Evolutionary conservation across 371 early-diverging fungal species (phyloP), one percentile per base, ranked within the genome.

Genomic region (Entomophthora muscae): DNA sequence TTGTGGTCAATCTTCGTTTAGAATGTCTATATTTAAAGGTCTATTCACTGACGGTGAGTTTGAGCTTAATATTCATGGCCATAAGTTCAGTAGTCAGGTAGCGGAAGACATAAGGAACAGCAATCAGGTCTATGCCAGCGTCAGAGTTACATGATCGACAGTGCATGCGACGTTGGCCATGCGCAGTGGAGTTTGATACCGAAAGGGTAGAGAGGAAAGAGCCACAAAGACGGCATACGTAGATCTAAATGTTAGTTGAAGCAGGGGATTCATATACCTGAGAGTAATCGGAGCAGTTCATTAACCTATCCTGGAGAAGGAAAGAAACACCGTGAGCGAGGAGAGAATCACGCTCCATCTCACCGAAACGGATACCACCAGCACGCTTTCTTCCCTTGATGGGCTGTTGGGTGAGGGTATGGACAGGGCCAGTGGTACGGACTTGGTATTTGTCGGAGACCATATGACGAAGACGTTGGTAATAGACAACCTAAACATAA

Each of bases 391-490:
- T 87, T 64, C 99, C 99, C 83, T 98, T 97, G 71, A 99, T 84
- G 53, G 99, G 99, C 78, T 99, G 99, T 80, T 85, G 86, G 27
- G 99, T 99, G 57, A 98, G 79, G 66, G 90, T 85, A 70, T 98
- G 89, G 53, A 99, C 90, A 33, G 98, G 94, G 54, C 99, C 99
- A 1, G 90, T 91, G 1, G 98, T 93, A 66, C 99, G 91, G 53
- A 99, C 99, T 79, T 99, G 99, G 83, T 88, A 99, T 80, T 99
- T 99, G 76, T 99, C 99, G 64, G 85, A 85, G 1, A 99, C 99
- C 99, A 99, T 99, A 84, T 99, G 99, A 68, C 99, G 84, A 66
- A 99, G 84, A 74, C 99, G 92, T 76, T 99, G 99, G 75, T 99
- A 99, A 78, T 95, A 98, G n/a, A 99, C 99, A 12, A 98, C 93